Evolutionary conservation across 1,284 basidiomycete species (phyloP), one percentile per base, ranked within the genome.

Genomic region (Gymnopus androsaceus): DNA sequence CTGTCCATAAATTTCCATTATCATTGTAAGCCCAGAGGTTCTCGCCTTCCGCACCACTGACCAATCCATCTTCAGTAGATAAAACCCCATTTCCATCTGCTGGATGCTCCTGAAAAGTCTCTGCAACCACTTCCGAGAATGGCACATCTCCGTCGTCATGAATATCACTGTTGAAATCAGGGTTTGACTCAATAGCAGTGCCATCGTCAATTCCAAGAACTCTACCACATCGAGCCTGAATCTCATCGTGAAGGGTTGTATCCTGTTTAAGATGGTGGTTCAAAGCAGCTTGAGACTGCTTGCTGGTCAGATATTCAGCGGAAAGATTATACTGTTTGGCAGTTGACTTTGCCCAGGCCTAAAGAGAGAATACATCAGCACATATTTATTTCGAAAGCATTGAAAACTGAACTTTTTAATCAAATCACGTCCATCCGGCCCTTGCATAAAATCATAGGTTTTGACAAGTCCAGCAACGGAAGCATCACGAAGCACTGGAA

Each of bases 381-480:
- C n/a, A n/a, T n/a, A n/a, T n/a, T n/a, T n/a, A 8, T 27, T 19
- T 9, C 36, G 17, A n/a, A 36, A 19, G n/a, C 27, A 17, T 14
- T 19, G 11, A 19, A 54, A 30, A 42, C 11, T 46, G 14, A 54
- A 42, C 42, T 54, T 50, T n/a, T 19, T 50, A 8, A 67, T 59
- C 25, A 69, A 33, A 15, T 66, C 61, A 11, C 38, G 44, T 0
- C 67, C 65, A 19, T 57, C 27, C 17, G 34, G 37, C 5, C 55
- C 50, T 9, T 57, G 54, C 56, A 66, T 63, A 23, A 62, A 68
- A 0, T 66, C 42, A 50, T 59, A 68, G 1, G 60, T 54, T 6
- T 37, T 47, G 4, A 69, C 59, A 52, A 66, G 50, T 1, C 41
- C 33, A 1, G 38, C 28, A 11, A 69, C 66, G 5, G 61, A 58